These are phyloP conservation scores for Byssochlamys sp. DNA, from an alignment of 2,329 filamentous ascomycete genomes.

Conservation along the genomic window DNA sequence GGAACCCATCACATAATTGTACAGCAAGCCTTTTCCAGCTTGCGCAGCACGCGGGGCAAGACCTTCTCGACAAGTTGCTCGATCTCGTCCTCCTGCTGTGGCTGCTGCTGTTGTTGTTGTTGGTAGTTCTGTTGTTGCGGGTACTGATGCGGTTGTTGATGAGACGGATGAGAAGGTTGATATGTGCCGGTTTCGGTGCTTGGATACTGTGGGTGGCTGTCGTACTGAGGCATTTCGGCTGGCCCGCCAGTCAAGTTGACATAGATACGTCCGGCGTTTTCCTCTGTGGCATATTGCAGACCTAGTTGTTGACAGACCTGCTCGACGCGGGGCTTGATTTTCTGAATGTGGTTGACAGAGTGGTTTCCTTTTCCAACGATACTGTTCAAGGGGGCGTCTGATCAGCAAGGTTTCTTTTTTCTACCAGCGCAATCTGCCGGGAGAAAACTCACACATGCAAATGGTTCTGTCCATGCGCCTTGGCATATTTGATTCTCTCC, in stretches of 20 bases:
- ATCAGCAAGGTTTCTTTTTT: neutral
- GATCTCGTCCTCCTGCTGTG: conserved; percentile 41
- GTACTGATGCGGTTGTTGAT: conserved; percentile 30
- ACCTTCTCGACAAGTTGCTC: conserved; percentile 53
- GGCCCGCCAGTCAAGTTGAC: conserved; percentile 71
- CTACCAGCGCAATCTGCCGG: neutral
- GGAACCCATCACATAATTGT: conserved; percentile 55
- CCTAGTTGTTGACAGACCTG: conserved; percentile 74
- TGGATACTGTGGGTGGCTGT: conserved; percentile 31
- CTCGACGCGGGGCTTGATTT: conserved; percentile 91
- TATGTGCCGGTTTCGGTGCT: conserved; percentile 24
- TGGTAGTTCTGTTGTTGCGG: conserved; percentile 38
- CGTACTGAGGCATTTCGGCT: conserved; percentile 40
- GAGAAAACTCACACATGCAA: conserved; percentile 59
- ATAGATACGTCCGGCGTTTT: conserved; percentile 81
- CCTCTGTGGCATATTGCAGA: conserved; percentile 73
- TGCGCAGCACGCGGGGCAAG: conserved; percentile 51
- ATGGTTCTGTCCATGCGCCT: conserved; percentile 63
- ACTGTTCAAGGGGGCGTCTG: conserved; percentile 19
- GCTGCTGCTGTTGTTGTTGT: conserved; percentile 24
- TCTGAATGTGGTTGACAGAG: conserved; percentile 69
- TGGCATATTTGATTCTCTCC: conserved; percentile 70
- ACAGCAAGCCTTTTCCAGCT: conserved; percentile 62
- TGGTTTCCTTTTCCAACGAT: conserved; percentile 96
- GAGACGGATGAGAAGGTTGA: conserved; percentile 25